phyloP scores from a whole-genome alignment of 352 stramenopile species.

The Aphanomyces invadans region DNA sequence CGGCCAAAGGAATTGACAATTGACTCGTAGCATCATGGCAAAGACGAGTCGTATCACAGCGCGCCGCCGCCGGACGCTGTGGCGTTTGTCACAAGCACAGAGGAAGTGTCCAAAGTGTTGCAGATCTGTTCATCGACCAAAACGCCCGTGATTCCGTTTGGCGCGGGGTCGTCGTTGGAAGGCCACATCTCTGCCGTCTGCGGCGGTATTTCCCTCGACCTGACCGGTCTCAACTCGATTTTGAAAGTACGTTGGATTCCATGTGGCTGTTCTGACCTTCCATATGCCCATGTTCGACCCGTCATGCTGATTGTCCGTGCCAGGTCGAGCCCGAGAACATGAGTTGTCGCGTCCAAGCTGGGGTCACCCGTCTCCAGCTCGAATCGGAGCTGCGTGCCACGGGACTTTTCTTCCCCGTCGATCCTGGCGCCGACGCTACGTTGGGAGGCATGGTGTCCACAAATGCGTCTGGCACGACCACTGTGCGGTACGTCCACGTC shows the following conservation, averaged over 20 bases:
- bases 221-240: conserved; percentile 77
- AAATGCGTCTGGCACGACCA: conserved; percentile 86
- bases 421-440: conserved; percentile 93
- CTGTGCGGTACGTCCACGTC: conserved; percentile 48
- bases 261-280: background rate
- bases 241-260: conserved; percentile 30
- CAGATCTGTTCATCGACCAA: conserved; percentile 73
- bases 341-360: conserved; percentile 89
- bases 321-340: conserved; percentile 74
- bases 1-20: too few species aligned
- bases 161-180: conserved; percentile 88
- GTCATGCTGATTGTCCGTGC: conserved; percentile 4
- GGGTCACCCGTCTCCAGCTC: conserved; percentile 89
- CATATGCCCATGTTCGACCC: background rate
- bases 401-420: conserved; percentile 94
- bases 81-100: conserved; percentile 71
- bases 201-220: conserved; percentile 88
- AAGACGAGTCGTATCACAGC: conserved; percentile 88
- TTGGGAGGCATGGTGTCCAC: conserved; percentile 94
- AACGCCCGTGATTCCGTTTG: conserved; percentile 94
- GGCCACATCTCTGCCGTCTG: conserved; percentile 90
- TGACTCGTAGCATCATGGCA: conserved; percentile 74
- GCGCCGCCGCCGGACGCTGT: conserved; percentile 78
- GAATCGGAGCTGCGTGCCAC: conserved; percentile 83
- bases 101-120: conserved; percentile 87